Percentiles rank a stretch among this genome's conserved stretches.
These are phyloP conservation scores for Hortaea werneckii DNA, from an alignment of 2,329 filamentous ascomycete species.

Conservation along the genomic window DNA sequence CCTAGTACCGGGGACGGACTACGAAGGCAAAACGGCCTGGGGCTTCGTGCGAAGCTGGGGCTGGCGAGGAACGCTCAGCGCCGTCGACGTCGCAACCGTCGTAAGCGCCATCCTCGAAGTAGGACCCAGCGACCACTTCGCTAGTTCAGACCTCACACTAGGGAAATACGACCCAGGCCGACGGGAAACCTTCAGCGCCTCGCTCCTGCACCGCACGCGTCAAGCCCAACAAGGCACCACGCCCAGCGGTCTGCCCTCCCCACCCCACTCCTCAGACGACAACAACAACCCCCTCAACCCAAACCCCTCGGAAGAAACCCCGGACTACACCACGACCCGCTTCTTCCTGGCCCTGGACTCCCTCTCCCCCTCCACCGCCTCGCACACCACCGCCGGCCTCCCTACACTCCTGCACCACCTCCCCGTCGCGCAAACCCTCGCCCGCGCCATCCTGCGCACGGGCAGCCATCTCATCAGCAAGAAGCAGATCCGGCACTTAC, in stretches of 20 bases:
- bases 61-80: slow-evolving; percentile 88
- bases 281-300: slow-evolving; percentile 29
- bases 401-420: slow-evolving; percentile 61
- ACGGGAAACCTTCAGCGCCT: not conserved
- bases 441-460: slow-evolving; percentile 85
- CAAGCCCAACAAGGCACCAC: slow-evolving; percentile 21
- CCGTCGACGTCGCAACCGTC: slow-evolving; percentile 87
- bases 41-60: slow-evolving; percentile 97
- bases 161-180: not conserved
- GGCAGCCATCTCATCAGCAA: slow-evolving; percentile 88
- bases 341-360: slow-evolving; percentile 53
- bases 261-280: not conserved
- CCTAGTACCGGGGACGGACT: slow-evolving; percentile 69
- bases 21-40: slow-evolving; percentile 70
- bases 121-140: not conserved
- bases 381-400: not conserved
- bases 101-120: slow-evolving; percentile 89
- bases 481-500: slow-evolving; percentile 82
- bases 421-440: slow-evolving; percentile 75
- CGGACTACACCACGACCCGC: slow-evolving; percentile 31
- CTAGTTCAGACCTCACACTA: not conserved
- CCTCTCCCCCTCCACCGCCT: slow-evolving; percentile 32
- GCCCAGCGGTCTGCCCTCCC: slow-evolving; percentile 15
- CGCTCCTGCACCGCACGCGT: slow-evolving; percentile 17
- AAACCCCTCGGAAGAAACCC: not conserved